Conservation (phyloP, 2,329 filamentous ascomycete genomes). For the Trichoderma koningii region DNA sequence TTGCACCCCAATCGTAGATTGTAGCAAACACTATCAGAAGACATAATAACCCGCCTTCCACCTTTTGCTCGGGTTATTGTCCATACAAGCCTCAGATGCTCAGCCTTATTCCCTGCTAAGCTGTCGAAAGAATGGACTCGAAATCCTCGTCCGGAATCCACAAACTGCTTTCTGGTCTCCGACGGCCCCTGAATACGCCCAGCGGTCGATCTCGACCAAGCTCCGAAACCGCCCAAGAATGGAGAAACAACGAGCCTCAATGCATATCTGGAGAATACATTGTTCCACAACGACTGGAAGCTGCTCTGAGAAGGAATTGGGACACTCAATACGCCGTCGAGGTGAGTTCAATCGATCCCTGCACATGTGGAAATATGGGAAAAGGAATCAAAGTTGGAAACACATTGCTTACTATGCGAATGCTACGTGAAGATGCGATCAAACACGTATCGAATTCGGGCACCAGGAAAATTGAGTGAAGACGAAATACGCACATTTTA, state of each 20-base stretch:
- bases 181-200: background rate
- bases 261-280: background rate
- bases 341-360: background rate
- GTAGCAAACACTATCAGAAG: background rate
- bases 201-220: background rate
- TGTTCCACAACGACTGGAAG: background rate
- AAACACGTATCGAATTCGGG: constrained; percentile 1
- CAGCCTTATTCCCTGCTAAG: background rate
- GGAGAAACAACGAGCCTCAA: background rate
- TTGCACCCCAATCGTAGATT: background rate
- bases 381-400: too few species aligned
- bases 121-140: background rate
- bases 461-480: background rate
- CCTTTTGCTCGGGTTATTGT: background rate
- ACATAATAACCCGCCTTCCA: background rate
- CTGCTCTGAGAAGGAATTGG: background rate
- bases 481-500: constrained; percentile 8
- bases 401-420: background rate
- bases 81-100: background rate
- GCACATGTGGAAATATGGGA: background rate
- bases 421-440: background rate
- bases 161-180: background rate
- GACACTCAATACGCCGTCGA: constrained; percentile 3
- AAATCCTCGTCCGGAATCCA: background rate
- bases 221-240: background rate